Evolutionary conservation across 176 grass and related monocot genomes (phyloP), one percentile per base, ranked within the genome.

Genomic region (Juncus effusus): DNA sequence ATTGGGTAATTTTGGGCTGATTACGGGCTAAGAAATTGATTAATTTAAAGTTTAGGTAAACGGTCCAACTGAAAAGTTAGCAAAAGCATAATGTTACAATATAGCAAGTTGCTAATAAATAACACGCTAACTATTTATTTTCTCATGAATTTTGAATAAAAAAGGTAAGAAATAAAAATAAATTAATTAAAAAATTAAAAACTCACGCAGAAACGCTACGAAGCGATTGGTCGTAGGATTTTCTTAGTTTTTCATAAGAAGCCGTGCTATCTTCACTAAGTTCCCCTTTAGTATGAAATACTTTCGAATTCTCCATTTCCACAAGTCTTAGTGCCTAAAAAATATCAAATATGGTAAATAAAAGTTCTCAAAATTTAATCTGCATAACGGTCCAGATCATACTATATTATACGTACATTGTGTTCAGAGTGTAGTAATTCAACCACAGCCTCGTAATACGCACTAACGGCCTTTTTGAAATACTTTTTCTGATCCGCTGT

Each of bases 171-270:
- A 81, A 60, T 6, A 37, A 40, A 10, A 35, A 47, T 4, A 71
- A 15, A 42, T 40, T 63, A 13, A 42, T 13, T 58, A 60, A 47
- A 52, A 37, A 49, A 38, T 77, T 60, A 59, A 10, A 49, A 82
- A 87, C 95, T 87, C 70, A 99, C 95, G 73, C 86, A 75, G 89
- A 94, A 72, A 99, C 89, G 55, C 86, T 90, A 68, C 89, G 95
- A 76, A 93, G 78, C 70, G 89, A 85, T 65, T 99, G 85, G 82
- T 99, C 95, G 66, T 86, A 93, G 73, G 95, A 87, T 19, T 93
- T 99, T 54, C 95, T 74, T 64, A 86, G 95, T 38, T 99, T 99
- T 75, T 99, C 95, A 80, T 99, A 99, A 37, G 95, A 93, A 9
- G 81, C 60, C 59, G 85, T 79, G 70, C 83, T 90, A 63, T 99